Evolutionary conservation across 2,329 filamentous ascomycete species (phyloP).

Genomic region (Curvularia verruculosa): DNA sequence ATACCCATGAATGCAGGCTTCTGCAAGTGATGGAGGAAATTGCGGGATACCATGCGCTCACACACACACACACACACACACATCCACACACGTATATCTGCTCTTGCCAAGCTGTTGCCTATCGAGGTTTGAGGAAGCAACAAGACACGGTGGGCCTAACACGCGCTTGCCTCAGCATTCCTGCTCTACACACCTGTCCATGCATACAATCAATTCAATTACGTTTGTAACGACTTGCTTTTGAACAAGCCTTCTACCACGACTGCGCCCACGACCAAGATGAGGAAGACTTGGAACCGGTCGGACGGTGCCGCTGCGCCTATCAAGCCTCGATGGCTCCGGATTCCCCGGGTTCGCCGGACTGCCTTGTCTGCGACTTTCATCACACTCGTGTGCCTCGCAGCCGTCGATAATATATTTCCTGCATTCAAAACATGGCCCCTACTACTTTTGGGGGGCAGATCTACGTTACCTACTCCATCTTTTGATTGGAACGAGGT

Average conservation of each 20-base stretch:
- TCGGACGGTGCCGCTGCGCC: slow-evolving; percentile 14
- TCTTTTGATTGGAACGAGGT: slow-evolving; percentile 33
- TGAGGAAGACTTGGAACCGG: slow-evolving; percentile 35
- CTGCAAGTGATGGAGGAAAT: slow-evolving; percentile 25
- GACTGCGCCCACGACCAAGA: slow-evolving; percentile 12
- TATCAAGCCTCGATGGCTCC: slow-evolving; percentile 17
- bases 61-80: slow-evolving; percentile 5
- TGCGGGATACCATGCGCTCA: slow-evolving; percentile 12
- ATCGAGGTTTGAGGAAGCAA: too few relatives aligned
- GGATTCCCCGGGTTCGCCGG: slow-evolving; percentile 14
- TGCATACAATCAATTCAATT: background rate
- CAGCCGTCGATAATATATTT: slow-evolving; percentile 28
- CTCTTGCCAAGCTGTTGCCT: slow-evolving; percentile 9
- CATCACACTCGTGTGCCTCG: slow-evolving; percentile 24
- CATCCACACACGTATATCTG: slow-evolving; percentile 1
- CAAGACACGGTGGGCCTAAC: too few relatives aligned
- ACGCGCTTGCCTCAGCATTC: too few relatives aligned
- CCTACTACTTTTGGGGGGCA: background rate
- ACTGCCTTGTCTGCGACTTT: slow-evolving; percentile 24
- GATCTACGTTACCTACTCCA: slow-evolving; percentile 7
- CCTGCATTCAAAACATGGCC: slow-evolving; percentile 17
- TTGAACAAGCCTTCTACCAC: background rate
- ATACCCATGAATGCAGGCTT: slow-evolving; percentile 18
- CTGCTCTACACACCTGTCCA: background rate
- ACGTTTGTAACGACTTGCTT: background rate